Base-by-base conservation (phyloP, 2,329 filamentous ascomycete genomes). In the Colletotrichum cuscutae region DNA sequence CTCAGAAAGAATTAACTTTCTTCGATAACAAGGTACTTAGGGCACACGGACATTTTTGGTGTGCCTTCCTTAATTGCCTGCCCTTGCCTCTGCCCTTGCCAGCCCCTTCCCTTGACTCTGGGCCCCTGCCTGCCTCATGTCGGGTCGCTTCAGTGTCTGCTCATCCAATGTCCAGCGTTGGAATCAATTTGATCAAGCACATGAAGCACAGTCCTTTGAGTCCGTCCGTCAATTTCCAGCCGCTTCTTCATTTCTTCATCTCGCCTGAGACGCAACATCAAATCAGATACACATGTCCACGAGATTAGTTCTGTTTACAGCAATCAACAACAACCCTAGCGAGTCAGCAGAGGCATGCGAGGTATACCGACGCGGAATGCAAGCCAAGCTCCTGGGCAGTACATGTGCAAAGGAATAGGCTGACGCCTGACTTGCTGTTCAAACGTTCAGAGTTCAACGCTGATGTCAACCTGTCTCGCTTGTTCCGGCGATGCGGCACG, bases 401-500 rank as follows among this genome's bases (percentile, higher is more conserved):
- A 49, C 4, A 49, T 19, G 42, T 22, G 15, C 42, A 49, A 4
- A 49, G 6, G 4, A 22, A 49, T 1, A 9, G 9, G 15, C 19
- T 49, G 19, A 22, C 15, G 19, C 2, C 42, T 49, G 42, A 49
- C 19, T 49, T 49, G 42, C 19, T 22, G 19, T 22, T 49, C 42
- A 22, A 11, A 49, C 19, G 32, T 6, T 30, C 12, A 53, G 22
- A 53, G 26, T 53, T 30, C 3, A 28, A 15, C 24, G 15, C 32
- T 63, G 49, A 57, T 68, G 57, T 61, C 68, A 71, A 52, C 60
- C 22, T 53, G 46, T 68, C 52, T 70, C 19, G 42, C 53, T 35
- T 30, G 15, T 65, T 65, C 77, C 74, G 77, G 77, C 80, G 77
- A 79, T 71, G 76, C 77, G 76, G 79, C 79, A 78, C 77, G 79